A percentile compares a stretch with the other conserved stretches of the same genome.
Conservation (phyloP, 1,284 basidiomycete species). For the Amylostereum chailletii region DNA sequence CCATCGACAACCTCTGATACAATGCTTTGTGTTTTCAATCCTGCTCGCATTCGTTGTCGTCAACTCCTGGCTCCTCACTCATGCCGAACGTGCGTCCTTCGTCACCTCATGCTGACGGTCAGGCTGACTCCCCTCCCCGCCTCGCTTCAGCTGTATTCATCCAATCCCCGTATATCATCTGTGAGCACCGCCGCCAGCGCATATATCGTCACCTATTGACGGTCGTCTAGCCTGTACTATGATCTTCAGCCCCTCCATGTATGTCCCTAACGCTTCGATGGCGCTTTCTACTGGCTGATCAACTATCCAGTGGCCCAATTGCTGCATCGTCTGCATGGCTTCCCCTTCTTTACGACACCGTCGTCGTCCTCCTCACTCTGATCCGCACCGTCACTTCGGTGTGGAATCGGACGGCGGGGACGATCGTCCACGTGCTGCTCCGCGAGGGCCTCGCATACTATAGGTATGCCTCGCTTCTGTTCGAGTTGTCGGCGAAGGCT, state of each 20-base stretch:
- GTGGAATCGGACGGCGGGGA: conserved; percentile 27
- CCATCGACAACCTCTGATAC: conserved; percentile 23
- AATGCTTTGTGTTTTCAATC: conserved; percentile 26
- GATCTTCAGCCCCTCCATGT: conserved; percentile 26
- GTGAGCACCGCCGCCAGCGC: background rate
- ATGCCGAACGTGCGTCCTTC: conserved; percentile 26
- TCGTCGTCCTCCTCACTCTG: conserved; percentile 39
- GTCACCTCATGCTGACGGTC: background rate
- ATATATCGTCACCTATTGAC: background rate
- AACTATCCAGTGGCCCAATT: conserved; percentile 12
- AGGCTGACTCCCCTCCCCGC: background rate
- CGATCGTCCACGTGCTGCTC: conserved; percentile 37
- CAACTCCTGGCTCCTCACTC: conserved; percentile 39
- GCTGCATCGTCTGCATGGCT: conserved; percentile 47
- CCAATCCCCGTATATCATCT: background rate
- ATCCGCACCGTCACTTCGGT: conserved; percentile 33
- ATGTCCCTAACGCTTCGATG: background rate
- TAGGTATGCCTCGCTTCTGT: conserved; percentile 23
- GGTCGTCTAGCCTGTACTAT: conserved; percentile 41
- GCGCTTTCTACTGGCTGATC: background rate
- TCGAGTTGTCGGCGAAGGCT: background rate
- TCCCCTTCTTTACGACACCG: conserved; percentile 45
- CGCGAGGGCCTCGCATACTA: conserved; percentile 49
- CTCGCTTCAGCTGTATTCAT: background rate
- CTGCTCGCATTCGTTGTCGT: conserved; percentile 32